Evolutionary conservation across 148 eudicot species (phyloP).

Genomic region (Chenopodium quinoa): DNA sequence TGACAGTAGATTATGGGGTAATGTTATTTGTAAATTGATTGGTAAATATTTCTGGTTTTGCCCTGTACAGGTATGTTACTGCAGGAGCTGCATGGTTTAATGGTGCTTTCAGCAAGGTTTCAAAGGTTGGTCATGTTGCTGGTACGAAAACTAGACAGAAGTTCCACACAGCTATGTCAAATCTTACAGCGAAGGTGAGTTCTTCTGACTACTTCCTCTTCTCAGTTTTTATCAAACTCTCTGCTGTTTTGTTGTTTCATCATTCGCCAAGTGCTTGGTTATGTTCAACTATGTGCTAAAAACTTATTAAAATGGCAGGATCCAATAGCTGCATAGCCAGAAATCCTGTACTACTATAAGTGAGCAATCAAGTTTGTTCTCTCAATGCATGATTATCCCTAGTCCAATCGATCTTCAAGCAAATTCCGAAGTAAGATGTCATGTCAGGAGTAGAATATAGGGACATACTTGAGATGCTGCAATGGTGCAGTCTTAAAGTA

Average conservation of each 20-base stretch:
- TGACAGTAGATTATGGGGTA: background rate
- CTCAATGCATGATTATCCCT: background rate
- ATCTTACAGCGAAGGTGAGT: slow-evolving; percentile 74
- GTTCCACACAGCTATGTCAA: slow-evolving; percentile 68
- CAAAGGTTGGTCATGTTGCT: slow-evolving; percentile 88
- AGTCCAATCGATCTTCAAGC: background rate
- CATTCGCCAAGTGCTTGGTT: background rate
- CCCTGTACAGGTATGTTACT: slow-evolving; percentile 64
- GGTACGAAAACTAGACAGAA: slow-evolving; percentile 79
- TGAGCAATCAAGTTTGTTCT: slow-evolving; percentile 1
- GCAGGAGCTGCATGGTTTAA: slow-evolving; percentile 91
- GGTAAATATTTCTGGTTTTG: background rate
- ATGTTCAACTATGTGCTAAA: background rate
- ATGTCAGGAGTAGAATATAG: background rate
- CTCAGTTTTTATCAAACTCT: background rate
- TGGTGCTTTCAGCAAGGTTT: slow-evolving; percentile 85
- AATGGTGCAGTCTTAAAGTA: background rate
- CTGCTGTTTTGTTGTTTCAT: background rate
- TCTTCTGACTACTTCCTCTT: background rate
- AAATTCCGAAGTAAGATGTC: background rate
- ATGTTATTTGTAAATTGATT: background rate
- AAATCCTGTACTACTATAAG: background rate
- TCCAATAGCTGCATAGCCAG: slow-evolving; percentile 39
- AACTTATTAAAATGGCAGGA: slow-evolving; percentile 27
- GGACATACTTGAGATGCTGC: background rate